A percentile compares a stretch with the other conserved stretches of the same genome.
These are phyloP conservation scores for Rickenella mellea DNA, from an alignment of 768 basidiomycete species.

Conservation along the genomic window DNA sequence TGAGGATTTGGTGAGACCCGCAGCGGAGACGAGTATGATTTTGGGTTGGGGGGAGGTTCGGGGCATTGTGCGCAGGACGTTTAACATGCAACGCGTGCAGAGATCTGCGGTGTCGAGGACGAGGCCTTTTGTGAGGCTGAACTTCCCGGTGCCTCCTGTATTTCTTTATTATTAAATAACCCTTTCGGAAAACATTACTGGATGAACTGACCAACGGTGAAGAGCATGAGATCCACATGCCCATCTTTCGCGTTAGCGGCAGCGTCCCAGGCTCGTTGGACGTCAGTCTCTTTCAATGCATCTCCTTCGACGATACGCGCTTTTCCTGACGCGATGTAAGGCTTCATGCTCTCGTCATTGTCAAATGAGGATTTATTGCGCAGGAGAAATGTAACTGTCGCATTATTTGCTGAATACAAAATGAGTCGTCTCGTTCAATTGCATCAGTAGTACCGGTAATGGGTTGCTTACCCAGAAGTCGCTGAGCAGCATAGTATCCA, in stretches of 20 bases:
- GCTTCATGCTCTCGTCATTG: slow-evolving; percentile 40
- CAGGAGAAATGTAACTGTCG: slow-evolving; percentile 55
- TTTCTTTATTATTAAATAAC: slow-evolving; percentile 1
- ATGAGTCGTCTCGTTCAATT: background rate
- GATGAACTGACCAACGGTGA: slow-evolving; percentile 44
- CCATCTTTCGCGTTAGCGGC: slow-evolving; percentile 18
- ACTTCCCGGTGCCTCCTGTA: slow-evolving; percentile 37
- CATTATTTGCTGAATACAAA: slow-evolving; percentile 37
- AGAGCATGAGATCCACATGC: slow-evolving; percentile 41
- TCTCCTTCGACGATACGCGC: slow-evolving; percentile 54
- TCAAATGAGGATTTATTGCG: slow-evolving; percentile 46
- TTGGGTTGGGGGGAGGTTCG: slow-evolving; percentile 25
- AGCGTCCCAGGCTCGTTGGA: slow-evolving; percentile 41
- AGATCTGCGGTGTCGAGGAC: slow-evolving; percentile 44
- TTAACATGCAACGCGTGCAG: slow-evolving; percentile 47
- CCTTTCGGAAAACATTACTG: background rate
- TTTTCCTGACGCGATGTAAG: slow-evolving; percentile 37
- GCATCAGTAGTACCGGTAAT: background rate
- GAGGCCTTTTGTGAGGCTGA: slow-evolving; percentile 38
- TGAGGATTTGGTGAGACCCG: slow-evolving; percentile 38
- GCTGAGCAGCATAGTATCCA: slow-evolving; percentile 22
- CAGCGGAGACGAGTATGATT: slow-evolving; percentile 44
- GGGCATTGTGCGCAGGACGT: slow-evolving; percentile 47
- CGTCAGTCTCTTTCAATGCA: slow-evolving; percentile 42
- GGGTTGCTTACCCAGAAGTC: slow-evolving; percentile 21